Base-by-base conservation (phyloP, 2,329 filamentous ascomycete species). In the Ceratocystis cubensis region DNA sequence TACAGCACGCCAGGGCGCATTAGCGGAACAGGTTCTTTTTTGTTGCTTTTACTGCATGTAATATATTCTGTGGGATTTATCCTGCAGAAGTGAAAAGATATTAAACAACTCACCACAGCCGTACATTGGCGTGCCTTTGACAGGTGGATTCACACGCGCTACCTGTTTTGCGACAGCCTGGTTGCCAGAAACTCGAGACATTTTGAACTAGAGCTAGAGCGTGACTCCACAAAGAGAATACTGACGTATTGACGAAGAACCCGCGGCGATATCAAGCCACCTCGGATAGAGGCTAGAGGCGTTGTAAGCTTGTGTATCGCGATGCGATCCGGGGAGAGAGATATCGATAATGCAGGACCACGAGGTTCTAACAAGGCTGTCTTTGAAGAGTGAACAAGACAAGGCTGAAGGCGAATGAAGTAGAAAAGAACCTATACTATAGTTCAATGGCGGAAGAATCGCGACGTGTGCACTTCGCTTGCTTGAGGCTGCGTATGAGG, bases 111-210 rank as follows among this genome's bases (percentile, higher is more conserved):
- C 77, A 87, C 84, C 83, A 75, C 84, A 87, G 68, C 84, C 84
- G 71, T 82, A 87, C 71, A 85, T 76, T 57, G 85, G 84, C 65
- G 79, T 79, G 20, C 84, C 84, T 15, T 82, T 79, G 13, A 79
- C 77, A 3, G 84, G 81, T 8, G 79, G 78, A 72, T 86, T 87
- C 74, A 87, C 77, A 30, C 61, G 57, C 33, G 66, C 66, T 13
- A 50, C 37, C 20, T 65, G 66, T 48, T 68, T 53, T 61, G 62
- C 45, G 33, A n/a, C 48, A 30, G 44, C 33, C 56, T 65, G 64
- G 64, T 50, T 70, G 53, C 63, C 46, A 53, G 57, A 64, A 63
- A 48, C 61, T 64, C 45, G 61, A 64, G 44, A 66, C 37, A 63
- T 59, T 28, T 28, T 28, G 22, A 25, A 28, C 48, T 22, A 25